Evolutionary conservation across 352 stramenopile genomes (phyloP).

Genomic region (Nothophytophthora sp.): DNA sequence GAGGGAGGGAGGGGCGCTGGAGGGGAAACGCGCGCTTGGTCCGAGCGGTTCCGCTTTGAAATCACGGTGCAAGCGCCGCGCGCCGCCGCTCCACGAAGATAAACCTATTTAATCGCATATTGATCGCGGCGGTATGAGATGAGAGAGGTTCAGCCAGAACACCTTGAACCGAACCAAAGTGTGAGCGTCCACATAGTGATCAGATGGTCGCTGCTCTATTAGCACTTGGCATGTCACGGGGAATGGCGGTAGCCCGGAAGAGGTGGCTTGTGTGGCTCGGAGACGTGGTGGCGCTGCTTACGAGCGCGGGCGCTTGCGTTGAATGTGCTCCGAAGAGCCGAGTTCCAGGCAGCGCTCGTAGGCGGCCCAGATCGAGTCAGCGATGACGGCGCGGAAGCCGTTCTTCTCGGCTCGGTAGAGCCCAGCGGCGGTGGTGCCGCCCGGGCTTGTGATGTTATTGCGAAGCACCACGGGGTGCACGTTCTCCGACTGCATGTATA

Average conservation of each 20-base stretch:
- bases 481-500: constrained; percentile 93
- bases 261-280: neutral
- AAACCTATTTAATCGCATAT: too few relatives aligned
- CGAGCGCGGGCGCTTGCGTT: constrained; percentile 66
- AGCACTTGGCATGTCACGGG: too few relatives aligned
- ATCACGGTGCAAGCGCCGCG: too few relatives aligned
- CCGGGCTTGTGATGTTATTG: constrained; percentile 95
- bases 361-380: constrained; percentile 95
- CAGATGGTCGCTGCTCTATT: too few relatives aligned
- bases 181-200: too few relatives aligned
- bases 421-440: constrained; percentile 93
- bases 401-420: constrained; percentile 97
- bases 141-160: too few relatives aligned
- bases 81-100: too few relatives aligned
- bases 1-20: neutral
- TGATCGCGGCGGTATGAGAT: too few relatives aligned
- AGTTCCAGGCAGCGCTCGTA: constrained; percentile 95
- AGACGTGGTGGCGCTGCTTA: constrained; percentile 13
- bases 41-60: neutral
- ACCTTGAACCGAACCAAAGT: too few relatives aligned
- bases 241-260: too few relatives aligned
- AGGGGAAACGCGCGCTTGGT: neutral
- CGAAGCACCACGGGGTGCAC: constrained; percentile 91
- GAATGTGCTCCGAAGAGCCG: constrained; percentile 76
- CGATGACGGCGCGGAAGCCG: constrained; percentile 92